Evolutionary conservation across 352 stramenopile genomes (phyloP), one percentile per base, ranked within the genome.

Genomic region (Phytophthora sp.): DNA sequence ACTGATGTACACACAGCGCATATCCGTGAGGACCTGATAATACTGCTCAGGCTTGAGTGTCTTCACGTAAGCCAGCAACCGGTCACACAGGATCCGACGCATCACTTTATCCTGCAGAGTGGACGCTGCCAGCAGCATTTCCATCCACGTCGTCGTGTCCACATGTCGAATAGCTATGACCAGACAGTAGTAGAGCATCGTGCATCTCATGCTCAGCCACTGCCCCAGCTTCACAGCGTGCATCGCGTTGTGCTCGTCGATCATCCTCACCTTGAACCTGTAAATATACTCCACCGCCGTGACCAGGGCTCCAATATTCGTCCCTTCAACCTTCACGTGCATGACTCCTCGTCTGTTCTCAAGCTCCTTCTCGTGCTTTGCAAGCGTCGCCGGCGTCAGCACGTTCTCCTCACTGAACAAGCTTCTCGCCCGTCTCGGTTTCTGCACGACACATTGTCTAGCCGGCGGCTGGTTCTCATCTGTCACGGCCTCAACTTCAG

Each of bases 251-350:
- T 17, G 38, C 8, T 73, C 63, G 23, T 74, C 31, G 0, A 82
- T 42, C 3, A 83, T 61, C 8, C 69, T 61, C 15, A 78, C 62
- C 13, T 74, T 65, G 35, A 74, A 64, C 3, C 71, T 70, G 60
- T 89, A 86, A 20, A 88, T 54, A 42, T 84, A 92, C 56, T 92
- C 83, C 11, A 92, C 54, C 1, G 70, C 37, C 2, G 68, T 70
- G n/a, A 82, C 84, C 1, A 87, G 38, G 1, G 76, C 77, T 31
- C 56, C 71, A n/a, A 81, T 43, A 18, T 62, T 72, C 1, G 76
- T 62, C 4, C 59, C 61, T 13, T 74, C 27, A 18, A 89, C 62
- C 56, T 85, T 61, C 5, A 90, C 72, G 18, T 85, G 74, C 50
- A 84, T 49, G 1, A 75, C 50, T 9, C 61, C 50, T 41, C 44